Conservation (phyloP, 140 eudicot species). For the Oenanthe javanica region DNA sequence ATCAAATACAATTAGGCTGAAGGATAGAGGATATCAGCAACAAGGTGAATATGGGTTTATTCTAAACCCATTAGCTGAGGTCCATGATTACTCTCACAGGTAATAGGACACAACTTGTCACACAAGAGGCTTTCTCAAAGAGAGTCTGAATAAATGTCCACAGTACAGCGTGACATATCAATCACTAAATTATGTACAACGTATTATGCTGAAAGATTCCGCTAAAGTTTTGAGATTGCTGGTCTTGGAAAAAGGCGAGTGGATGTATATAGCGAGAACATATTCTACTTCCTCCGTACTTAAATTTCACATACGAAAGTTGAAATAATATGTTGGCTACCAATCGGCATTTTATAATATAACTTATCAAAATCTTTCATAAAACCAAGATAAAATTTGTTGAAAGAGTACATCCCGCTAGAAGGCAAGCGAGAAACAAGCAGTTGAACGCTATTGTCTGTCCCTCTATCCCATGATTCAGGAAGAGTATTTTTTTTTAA, state of each 20-base stretch:
- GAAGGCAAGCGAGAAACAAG: too few relatives aligned
- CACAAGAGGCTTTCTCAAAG: conserved; percentile 24
- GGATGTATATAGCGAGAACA: not conserved
- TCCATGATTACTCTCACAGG: conserved; percentile 27
- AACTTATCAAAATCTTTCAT: too few relatives aligned
- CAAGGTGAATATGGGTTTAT: conserved; percentile 51
- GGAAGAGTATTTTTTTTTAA: too few relatives aligned
- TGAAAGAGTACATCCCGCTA: too few relatives aligned
- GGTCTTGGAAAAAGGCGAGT: not conserved
- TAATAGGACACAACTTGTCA: conserved; percentile 11
- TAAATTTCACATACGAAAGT: not conserved
- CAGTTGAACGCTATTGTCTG: too few relatives aligned
- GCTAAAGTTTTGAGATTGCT: not conserved
- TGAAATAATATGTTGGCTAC: not conserved
- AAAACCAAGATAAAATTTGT: too few relatives aligned
- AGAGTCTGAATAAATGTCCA: conserved; percentile 19
- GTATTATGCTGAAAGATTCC: not conserved
- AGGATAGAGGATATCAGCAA: conserved; percentile 35
- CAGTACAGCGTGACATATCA: conserved; percentile 13
- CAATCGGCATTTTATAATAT: not conserved
- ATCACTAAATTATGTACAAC: not conserved
- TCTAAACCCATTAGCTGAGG: conserved; percentile 72
- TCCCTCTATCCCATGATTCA: too few relatives aligned
- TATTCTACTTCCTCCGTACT: not conserved
- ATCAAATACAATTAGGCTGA: conserved; percentile 21